Evolutionary conservation across 2,329 filamentous ascomycete genomes (phyloP).

Genomic region (Paraphaeosphaeria sporulosa): DNA sequence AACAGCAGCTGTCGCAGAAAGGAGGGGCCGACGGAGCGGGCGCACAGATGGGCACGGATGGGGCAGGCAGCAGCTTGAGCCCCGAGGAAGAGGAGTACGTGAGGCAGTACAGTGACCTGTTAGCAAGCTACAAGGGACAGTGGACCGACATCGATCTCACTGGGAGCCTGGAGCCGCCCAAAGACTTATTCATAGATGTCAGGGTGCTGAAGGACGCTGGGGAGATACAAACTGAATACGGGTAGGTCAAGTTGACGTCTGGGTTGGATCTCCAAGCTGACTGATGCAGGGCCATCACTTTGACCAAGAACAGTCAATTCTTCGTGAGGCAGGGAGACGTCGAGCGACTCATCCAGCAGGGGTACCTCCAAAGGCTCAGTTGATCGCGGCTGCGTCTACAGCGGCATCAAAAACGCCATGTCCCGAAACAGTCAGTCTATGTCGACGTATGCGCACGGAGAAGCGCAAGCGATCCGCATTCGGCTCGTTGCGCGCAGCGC

Average conservation of each 20-base stretch:
- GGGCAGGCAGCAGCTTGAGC: constrained; percentile 77
- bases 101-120: constrained; percentile 85
- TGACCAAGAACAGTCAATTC: constrained; percentile 98
- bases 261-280: constrained; percentile 14
- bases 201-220: constrained; percentile 95
- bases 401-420: not conserved
- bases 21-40: constrained; percentile 31
- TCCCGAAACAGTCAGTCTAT: not conserved
- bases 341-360: constrained; percentile 90
- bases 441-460: not conserved
- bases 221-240: constrained; percentile 99
- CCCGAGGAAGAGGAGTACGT: constrained; percentile 98
- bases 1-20: constrained; percentile 55
- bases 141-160: constrained; percentile 98
- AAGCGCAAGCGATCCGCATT: not conserved
- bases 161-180: constrained; percentile 90
- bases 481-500: not conserved
- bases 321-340: constrained; percentile 97
- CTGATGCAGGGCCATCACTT: constrained; percentile 77
- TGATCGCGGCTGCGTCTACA: constrained; percentile 55
- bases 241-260: constrained; percentile 63
- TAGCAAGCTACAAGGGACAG: constrained; percentile 96
- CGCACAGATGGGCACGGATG: constrained; percentile 53
- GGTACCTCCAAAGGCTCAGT: constrained; percentile 88
- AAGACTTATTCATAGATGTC: constrained; percentile 96